Conservation (phyloP, 768 basidiomycete species). For the Amanita fuliginea region DNA sequence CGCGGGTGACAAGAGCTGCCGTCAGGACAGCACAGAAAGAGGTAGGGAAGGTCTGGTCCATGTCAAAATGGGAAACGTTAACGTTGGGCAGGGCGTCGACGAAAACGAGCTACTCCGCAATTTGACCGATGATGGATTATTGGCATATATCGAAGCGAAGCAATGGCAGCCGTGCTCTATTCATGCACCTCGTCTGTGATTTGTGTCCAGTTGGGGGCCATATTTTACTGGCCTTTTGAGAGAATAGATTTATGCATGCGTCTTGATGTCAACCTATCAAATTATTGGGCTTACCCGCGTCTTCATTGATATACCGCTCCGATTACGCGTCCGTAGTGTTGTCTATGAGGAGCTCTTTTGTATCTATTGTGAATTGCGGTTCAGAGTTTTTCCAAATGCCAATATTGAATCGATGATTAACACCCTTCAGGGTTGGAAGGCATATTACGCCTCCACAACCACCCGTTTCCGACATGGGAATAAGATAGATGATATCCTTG, state of each 20-base stretch:
- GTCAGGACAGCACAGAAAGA: constrained; percentile 55
- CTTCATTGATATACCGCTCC: not conserved
- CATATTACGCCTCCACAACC: constrained; percentile 75
- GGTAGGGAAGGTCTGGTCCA: constrained; percentile 21
- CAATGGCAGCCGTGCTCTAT: constrained; percentile 40
- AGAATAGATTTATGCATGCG: too few species aligned
- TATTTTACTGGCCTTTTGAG: too few species aligned
- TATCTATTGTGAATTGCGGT: constrained; percentile 8
- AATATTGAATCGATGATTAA: constrained; percentile 84
- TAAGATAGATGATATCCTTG: constrained; percentile 68
- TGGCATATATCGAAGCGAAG: constrained; percentile 39
- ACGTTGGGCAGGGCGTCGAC: constrained; percentile 26
- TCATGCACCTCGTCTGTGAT: constrained; percentile 19
- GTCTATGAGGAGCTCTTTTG: constrained; percentile 16
- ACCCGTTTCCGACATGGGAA: constrained; percentile 68
- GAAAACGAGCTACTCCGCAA: constrained; percentile 34
- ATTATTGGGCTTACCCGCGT: too few species aligned
- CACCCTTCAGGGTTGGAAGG: constrained; percentile 69
- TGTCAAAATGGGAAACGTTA: not conserved
- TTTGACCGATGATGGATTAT: constrained; percentile 33
- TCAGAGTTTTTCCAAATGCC: constrained; percentile 44
- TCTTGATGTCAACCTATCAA: too few species aligned
- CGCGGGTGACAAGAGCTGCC: constrained; percentile 48
- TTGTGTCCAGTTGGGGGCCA: too few species aligned
- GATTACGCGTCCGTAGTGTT: constrained; percentile 27